Base-by-base conservation (phyloP, 371 early-diverging fungal species). In the Zopfochytrium polystomum region DNA sequence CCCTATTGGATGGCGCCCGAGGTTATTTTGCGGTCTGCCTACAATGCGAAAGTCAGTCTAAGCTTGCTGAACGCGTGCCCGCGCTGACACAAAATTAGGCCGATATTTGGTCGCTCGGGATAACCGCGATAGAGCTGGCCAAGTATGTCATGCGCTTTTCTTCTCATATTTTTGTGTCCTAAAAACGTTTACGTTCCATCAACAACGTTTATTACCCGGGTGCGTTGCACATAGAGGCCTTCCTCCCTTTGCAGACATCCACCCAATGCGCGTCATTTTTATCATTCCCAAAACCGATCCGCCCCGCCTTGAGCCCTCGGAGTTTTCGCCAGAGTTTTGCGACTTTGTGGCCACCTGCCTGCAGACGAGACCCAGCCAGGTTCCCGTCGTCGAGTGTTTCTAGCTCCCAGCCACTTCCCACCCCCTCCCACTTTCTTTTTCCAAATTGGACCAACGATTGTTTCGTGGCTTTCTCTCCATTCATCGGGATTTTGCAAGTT, bases 331-430 rank as follows among this genome's bases (percentile, higher is more conserved):
- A 71, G 65, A 78, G 0, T 94, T 97, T 76, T 86, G 89, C 60
- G 96, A 95, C 35, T 93, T 97, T 75, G 85, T 96, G 2, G 71
- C 83, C 18, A 60, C 81, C 3, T 97, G 97, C 71, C 75, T 96
- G 30, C 87, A 90, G 51, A 88, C 84, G 55, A 89, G 91, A 63
- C 90, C 96, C 6, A 70, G 74, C 11, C 74, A 82, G 30, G 69
- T 69, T 18, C 22, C 52, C 20, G 18, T 27, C 20, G n/a, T 11
- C 29, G 7, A 9, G 25, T 22, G 18, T 42, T 31, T n/a, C n/a
- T n/a, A n/a, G n/a, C n/a, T n/a, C n/a, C n/a, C n/a, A n/a, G n/a
- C n/a, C n/a, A n/a, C n/a, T n/a, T n/a, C n/a, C n/a, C n/a, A n/a
- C n/a, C n/a, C n/a, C n/a, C 27, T 22, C 9, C 3, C 1, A 26